Base-by-base conservation (phyloP, 2,329 filamentous ascomycete species). In the Botrytis sinoallii region DNA sequence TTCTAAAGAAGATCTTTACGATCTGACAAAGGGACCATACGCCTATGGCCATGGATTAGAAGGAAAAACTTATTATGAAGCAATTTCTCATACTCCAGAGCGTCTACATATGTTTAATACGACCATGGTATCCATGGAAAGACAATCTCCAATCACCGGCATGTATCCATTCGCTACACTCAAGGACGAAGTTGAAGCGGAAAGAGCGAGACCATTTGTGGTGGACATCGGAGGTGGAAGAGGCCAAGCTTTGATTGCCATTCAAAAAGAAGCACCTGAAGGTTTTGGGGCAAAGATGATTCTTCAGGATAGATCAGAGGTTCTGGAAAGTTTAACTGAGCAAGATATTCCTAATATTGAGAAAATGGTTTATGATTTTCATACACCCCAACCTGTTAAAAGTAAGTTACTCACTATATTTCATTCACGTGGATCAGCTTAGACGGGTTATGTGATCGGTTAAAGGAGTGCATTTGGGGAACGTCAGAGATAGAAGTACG, bases 301-400 rank as follows among this genome's bases (percentile, higher is more conserved):
- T 67, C 73, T 81, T 3, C 79, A 81, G 72, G 79, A 81, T 69
- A 75, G 76, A 38, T 72, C 77, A 9, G 74, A 77, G 60, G 79
- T 81, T 1, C 68, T 81, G 38, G 76, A 75, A 22, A 66, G 74
- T 6, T 73, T 80, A 8, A 73, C 71, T 6, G 55, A 65, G 40
- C 75, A 78, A 32, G 75, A 77, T n/a, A 75, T 80, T 20, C 77
- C 77, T 0, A 76, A 75, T 16, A 77, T 80, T 32, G 77, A 79
- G 52, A 77, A 76, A 67, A 80, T 80, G 74, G 40, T 73, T 29
- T 79, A 80, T 69, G 77, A 81, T 65, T 80, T 81, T 64, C 80
- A 78, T 63, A 76, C 77, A 5, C 75, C 75, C 3, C 79, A 81
- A 46, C 79, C 79, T 14, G 71, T 81, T 12, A 77, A 78, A 71